Base-by-base conservation (phyloP, 768 basidiomycete genomes). In the Hypsizygus marmoreus region DNA sequence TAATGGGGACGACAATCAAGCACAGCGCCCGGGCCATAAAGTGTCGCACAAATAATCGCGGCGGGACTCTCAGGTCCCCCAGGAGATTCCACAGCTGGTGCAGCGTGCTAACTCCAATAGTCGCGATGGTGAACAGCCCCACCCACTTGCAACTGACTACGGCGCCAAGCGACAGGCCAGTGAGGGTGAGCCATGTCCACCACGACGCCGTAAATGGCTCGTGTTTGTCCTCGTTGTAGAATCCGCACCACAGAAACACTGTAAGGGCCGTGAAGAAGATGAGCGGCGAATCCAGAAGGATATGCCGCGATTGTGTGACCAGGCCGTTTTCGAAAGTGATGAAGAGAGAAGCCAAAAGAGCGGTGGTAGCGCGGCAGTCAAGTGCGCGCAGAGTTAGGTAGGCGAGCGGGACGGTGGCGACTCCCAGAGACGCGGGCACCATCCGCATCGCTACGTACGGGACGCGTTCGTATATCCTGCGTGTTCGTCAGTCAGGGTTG, bases 81-180 rank as follows among this genome's bases (percentile, higher is more conserved):
- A 99, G 80, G 5, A 95, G 79, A 28, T 73, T 61, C 95, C 97
- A 98, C 4, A 99, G 74, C 58, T 94, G 95, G 39, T 78, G 70
- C 25, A 98, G 58, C 2, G 94, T 97, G 58, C 83, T 84, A 25
- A 88, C 60, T 11, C 95, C 97, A 40, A 99, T 71, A 6, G 95
- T 97, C 7, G 97, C 94, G 56, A 98, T 92, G 11, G 95, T 98
- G 71, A 99, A 97, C 16, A 99, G 73, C 8, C 97, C 97, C 31
- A 98, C 95, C 97, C 95, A 98, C 66, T 98, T 99, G 74, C 91
- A 92, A 58, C 86, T 89, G 24, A 88, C 80, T 38, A 95, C 93
- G 4, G 95, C 94, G 28, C 97, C 97, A 19, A 99, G 84, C 0
- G 87, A 82, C 11, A 95, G 72, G 23, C 97, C 97, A 2, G 91